Evolutionary conservation across 2,329 filamentous ascomycete genomes (phyloP), one percentile per base, ranked within the genome.

Genomic region (Ascosphaera aggregata): DNA sequence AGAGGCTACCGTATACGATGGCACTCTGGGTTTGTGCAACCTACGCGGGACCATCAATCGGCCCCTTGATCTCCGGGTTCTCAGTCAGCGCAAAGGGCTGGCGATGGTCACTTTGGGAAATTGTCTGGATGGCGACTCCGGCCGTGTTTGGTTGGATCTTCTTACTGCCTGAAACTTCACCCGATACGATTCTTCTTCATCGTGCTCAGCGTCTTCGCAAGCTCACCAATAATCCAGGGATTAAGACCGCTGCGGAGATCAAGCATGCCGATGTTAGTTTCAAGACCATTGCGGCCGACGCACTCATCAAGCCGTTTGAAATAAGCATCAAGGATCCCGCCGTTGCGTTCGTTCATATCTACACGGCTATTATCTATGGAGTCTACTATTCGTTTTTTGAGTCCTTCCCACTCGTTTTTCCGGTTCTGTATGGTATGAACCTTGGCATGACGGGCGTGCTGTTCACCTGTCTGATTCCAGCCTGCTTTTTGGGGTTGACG

Each of bases 41-140:
- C 2, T 49, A 50, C 56, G 62, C 40, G 38, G 64, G 60, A 1
- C 67, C 65, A 0, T 69, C 71, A 8, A 59, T 77, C 0, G 73
- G 73, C 0, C 71, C 73, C 2, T 53, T 76, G 0, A 55, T 78
- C 3, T 66, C 64, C 2, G 71, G 71, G 3, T 78, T 71, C 51
- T 61, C 66, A 3, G 70, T 75, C 4, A 60, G 63, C 2, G 64
- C 59, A 3, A 62, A 69, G 51, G 56, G 54, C 39, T 78, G 72
- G 72, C 61, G 70, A n/a, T 77, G 71, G 72, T 67, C 67, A 0
- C 73, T 49, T n/a, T 49, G 67, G 60, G 69, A 75, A 48, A 67
- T 75, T 40, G 58, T 77, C 41, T 76, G 71, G 70, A 61, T 67
- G 15, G 60, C 69, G 0, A 63, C 60, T 0, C 72, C 72, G 0